Evolutionary conservation across 495 filamentous ascomycete species (phyloP), one percentile per base, ranked within the genome.

Genomic region (Hypoxylon cercidicola): DNA sequence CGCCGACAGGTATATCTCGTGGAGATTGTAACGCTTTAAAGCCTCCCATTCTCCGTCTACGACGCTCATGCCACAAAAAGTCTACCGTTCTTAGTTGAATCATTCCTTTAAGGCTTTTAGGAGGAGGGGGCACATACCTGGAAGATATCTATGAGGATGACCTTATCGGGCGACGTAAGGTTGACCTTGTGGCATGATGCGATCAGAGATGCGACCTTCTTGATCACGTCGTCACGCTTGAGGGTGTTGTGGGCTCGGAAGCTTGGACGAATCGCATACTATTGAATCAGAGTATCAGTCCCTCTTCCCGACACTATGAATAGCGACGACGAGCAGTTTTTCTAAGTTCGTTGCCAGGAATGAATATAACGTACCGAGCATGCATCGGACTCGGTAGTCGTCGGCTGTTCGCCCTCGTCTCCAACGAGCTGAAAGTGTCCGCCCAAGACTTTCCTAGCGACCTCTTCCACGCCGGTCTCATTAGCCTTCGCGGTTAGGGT

Each of bases 231-330:
- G 58, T 92, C 87, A 43, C 95, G 81, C 62, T 85, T 90, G 59
- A 97, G 82, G 11, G 82, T 84, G 45, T 82, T 87, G 69, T 97
- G 90, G 71, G 92, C 90, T 55, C 96, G 87, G 41, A 93, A 83
- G 3, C 85, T 89, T 34, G 93, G 90, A 7, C 93, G 90, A 60
- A 99, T 97, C 18, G 95, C 95, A 70, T 92, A 99, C 91, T 97
- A 43, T 25, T 37, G 20, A 48, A 12, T 28, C 41, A 50, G 5
- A 56, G 21, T 20, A 19, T 53, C 28, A 55, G 57, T 32, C 8
- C 5, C 12, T 48, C 1, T 12, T 11, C 1, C 9, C 5, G 30
- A 7, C 3, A 15, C 3, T 4, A 57, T 11, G 0, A 11, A 9
- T 4, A 50, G 2, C 9, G 23, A 25, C 5, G 23, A 25, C 23